These are phyloP conservation scores for Vigna reflexopilosa DNA, from an alignment of 306 rosid species.

Conservation along the genomic window DNA sequence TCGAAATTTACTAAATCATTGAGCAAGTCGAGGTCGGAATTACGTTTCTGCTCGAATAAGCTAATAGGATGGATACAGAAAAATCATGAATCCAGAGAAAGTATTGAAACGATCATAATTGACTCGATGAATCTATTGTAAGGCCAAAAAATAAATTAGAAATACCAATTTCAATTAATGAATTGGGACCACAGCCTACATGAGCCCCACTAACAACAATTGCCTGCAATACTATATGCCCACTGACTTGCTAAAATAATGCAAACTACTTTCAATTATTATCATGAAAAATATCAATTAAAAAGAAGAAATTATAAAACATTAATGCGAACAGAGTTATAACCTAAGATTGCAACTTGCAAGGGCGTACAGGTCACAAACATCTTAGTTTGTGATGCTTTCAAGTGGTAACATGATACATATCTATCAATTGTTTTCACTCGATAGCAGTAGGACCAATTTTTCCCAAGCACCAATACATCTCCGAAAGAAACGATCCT, in stretches of 20 bases:
- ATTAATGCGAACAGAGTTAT: conserved; percentile 33
- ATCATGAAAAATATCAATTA: conserved; percentile 33
- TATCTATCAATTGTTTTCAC: background rate
- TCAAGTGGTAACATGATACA: conserved; percentile 29
- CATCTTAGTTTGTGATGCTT: conserved; percentile 12
- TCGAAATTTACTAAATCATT: conserved; percentile 2
- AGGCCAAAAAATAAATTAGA: conserved; percentile 39
- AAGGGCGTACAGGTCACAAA: conserved; percentile 23
- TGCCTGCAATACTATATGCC: conserved; percentile 47
- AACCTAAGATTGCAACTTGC: conserved; percentile 7
- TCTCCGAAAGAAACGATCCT: background rate
- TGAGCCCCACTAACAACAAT: conserved; percentile 61
- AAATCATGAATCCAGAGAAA: conserved; percentile 16
- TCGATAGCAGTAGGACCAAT: conserved; percentile 16
- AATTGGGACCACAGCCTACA: conserved; percentile 49
- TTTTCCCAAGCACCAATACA: background rate
- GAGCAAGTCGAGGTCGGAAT: conserved; percentile 15
- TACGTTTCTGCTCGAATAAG: background rate
- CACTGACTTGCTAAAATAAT: conserved; percentile 44
- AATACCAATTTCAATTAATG: conserved; percentile 12
- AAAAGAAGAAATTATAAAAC: conserved; percentile 42
- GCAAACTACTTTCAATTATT: conserved; percentile 53
- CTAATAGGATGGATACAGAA: conserved; percentile 22
- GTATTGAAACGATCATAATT: conserved; percentile 34
- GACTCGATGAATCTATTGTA: conserved; percentile 37